Conservation (phyloP, 1,284 basidiomycete genomes). For the Ganoderma resinaceum region DNA sequence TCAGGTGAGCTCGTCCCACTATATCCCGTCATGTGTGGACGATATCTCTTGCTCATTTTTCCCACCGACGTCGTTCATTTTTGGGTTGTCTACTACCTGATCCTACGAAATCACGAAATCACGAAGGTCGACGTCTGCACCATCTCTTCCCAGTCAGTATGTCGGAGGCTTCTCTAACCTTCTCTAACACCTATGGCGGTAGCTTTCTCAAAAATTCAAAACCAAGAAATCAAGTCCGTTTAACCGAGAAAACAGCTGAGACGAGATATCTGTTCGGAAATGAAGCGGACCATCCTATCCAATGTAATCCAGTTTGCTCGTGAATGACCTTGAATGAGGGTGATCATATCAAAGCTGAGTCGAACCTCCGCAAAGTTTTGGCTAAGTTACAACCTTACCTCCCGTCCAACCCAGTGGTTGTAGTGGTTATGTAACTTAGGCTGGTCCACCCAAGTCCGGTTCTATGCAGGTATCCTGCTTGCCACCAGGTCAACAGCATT, state of each 20-base stretch:
- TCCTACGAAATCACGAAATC: background rate
- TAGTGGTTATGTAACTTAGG: conserved; percentile 48
- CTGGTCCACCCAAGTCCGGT: background rate
- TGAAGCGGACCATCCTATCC: conserved; percentile 42
- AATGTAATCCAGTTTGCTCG: conserved; percentile 52
- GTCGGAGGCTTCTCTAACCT: background rate
- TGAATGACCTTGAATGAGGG: conserved; percentile 57
- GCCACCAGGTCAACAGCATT: conserved; percentile 62
- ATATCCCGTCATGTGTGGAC: background rate
- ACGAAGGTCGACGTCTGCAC: background rate
- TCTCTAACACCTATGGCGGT: background rate
- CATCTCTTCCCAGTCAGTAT: background rate
- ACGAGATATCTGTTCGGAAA: conserved; percentile 38
- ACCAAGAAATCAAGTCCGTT: background rate
- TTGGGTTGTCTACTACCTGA: background rate
- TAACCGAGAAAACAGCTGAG: conserved; percentile 6
- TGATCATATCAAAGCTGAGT: background rate
- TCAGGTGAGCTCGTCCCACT: too few relatives aligned
- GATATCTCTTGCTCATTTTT: background rate
- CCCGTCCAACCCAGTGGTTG: conserved; percentile 58
- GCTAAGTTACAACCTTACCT: background rate
- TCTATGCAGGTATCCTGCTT: conserved; percentile 52
- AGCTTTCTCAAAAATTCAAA: background rate
- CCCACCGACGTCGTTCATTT: background rate
- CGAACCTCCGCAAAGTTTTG: background rate